Evolutionary conservation across 1,284 basidiomycete species (phyloP), one percentile per base, ranked within the genome.

Genomic region (Marasmius fiardii): DNA sequence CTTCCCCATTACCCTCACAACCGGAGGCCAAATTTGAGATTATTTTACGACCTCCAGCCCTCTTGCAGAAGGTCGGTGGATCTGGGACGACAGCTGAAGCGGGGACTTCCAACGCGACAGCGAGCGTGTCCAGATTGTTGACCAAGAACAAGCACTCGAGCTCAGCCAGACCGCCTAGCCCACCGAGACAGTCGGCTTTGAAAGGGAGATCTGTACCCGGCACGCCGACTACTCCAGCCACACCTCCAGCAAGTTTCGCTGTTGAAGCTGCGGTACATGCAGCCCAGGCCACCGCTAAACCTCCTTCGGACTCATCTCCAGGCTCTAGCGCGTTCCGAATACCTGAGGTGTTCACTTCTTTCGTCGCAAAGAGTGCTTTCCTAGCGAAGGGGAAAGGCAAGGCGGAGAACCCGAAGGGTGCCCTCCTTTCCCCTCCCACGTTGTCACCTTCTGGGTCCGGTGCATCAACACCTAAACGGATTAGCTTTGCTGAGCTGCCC

Each of bases 401-500:
- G 28, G 47, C 26, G 26, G n/a, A n/a, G n/a, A 49, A 49, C 12
- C 23, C 28, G 20, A 26, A 18, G 4, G 28, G 16, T n/a, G n/a
- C n/a, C n/a, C 26, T 43, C 20, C 31, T 41, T 1, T 3, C 52
- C 5, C 14, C 43, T 21, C 16, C 41, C 7, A 31, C 52, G 24
- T n/a, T 45, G 4, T 49, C 44, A 6, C 34, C 11, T 6, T 14
- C 62, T 34, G 61, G 55, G 21, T 68, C 67, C 31, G 64, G 61
- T 53, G 63, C 66, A 54, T 83, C 82, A 33, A 90, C 88, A n/a
- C 88, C 88, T 4, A 88, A 87, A 58, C 77, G 83, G 24, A 90
- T 91, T 51, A 87, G 83, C 58, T 91, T 91, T 60, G 86, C 86
- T 26, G 78, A 85, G 67, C 73, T 88, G 34, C 86, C 87, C 0